Evolutionary conservation across 2,329 filamentous ascomycete species (phyloP).

Genomic region (Metarhizium album): DNA sequence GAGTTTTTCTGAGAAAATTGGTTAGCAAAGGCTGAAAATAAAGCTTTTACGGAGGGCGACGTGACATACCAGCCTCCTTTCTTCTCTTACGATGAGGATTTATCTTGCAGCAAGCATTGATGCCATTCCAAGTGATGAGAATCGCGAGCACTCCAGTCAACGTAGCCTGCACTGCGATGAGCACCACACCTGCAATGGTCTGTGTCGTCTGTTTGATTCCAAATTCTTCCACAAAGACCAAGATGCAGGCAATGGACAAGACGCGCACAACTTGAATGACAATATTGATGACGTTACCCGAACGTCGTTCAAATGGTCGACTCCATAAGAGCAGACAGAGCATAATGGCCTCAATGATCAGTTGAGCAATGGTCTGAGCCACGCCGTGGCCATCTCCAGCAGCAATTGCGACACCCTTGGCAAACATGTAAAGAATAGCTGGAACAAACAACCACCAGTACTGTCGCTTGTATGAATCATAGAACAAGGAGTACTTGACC

Average conservation of each 20-base stretch:
- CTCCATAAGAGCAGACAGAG: slow-evolving; percentile 71
- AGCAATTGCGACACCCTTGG: slow-evolving; percentile 77
- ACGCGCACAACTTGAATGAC: slow-evolving; percentile 82
- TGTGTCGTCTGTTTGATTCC: slow-evolving; percentile 84
- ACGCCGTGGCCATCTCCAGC: slow-evolving; percentile 78
- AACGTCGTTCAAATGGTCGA: slow-evolving; percentile 76
- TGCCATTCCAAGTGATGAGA: slow-evolving; percentile 78
- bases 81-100: slow-evolving; percentile 84
- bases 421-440: slow-evolving; percentile 79
- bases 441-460: slow-evolving; percentile 98
- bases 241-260: slow-evolving; percentile 75
- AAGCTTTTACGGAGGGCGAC: neutral
- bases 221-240: slow-evolving; percentile 90
- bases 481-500: slow-evolving; percentile 95
- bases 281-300: slow-evolving; percentile 88
- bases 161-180: slow-evolving; percentile 83
- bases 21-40: neutral
- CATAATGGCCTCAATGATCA: slow-evolving; percentile 73
- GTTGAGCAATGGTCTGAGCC: slow-evolving; percentile 66
- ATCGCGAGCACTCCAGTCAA: slow-evolving; percentile 77
- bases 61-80: slow-evolving; percentile 73
- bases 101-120: slow-evolving; percentile 70
- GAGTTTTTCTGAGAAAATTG: slow-evolving; percentile 47
- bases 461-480: slow-evolving; percentile 85
- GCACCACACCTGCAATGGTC: slow-evolving; percentile 83